Evolutionary conservation across 805 yeast genomes (phyloP), one percentile per base, ranked within the genome.

Genomic region (Teunomyces lycoperdinae): DNA sequence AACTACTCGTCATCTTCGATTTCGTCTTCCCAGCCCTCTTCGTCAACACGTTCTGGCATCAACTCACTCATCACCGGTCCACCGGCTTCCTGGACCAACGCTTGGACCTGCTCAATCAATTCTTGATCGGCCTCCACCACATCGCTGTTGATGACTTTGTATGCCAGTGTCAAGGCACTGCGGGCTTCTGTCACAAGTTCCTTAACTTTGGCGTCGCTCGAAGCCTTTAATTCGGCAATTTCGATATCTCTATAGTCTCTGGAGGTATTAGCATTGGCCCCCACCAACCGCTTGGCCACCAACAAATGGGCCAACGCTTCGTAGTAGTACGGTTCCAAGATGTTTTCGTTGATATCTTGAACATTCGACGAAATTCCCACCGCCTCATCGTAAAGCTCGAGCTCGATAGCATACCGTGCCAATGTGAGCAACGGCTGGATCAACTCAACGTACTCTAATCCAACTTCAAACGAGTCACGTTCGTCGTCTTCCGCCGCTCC

Each of bases 291-390:
- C 46, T 70, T 71, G 17, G 72, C 73, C 44, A 55, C 57, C 48
- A 87, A 67, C 52, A 81, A 63, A 58, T 84, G 76, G 0, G 94
- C 82, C 58, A 91, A 80, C 0, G 94, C 95, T 60, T 89, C 95
- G 53, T 90, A 70, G 63, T 94, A 94, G 60, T 79, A 86, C 34
- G 85, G 77, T 58, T 94, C 98, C 48, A 89, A 73, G 51, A 89
- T 81, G 57, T 83, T 85, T 57, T 92, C 97, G 67, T 92, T 90
- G 41, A 92, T 79, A 50, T 87, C 92, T 57, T 85, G 84, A 13
- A 85, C 74, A 24, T 77, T 76, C 13, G 77, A 68, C 9, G 89
- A 75, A n/a, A 89, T 82, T n/a, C 78, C 76, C 3, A 80, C 70
- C 3, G 87, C 87, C 13, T 76, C 58, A 33, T 87, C 96, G 58